Percentiles rank a stretch among this genome's conserved stretches.
Conservation (phyloP, 2,329 filamentous ascomycete species). For the Beauveria varroae region DNA sequence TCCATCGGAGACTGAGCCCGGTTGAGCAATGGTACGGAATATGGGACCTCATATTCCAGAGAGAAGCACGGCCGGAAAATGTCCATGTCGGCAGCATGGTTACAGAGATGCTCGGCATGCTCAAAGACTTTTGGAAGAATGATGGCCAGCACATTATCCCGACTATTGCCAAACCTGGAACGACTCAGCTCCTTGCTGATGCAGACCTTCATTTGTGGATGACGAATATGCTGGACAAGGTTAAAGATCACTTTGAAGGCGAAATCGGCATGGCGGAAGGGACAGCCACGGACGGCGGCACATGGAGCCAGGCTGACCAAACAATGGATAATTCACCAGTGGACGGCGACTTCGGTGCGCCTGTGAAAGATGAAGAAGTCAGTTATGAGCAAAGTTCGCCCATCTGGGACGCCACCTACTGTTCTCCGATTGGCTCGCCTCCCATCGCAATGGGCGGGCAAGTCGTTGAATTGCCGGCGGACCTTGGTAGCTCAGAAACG, state of each 20-base stretch:
- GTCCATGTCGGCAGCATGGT: slow-evolving; percentile 11
- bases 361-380: background rate
- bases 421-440: background rate
- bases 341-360: background rate
- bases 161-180: background rate
- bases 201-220: background rate
- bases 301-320: background rate
- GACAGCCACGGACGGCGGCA: background rate
- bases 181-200: background rate
- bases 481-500: slow-evolving; percentile 7
- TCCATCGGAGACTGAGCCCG: background rate
- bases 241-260: background rate
- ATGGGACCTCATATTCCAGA: slow-evolving; percentile 14
- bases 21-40: slow-evolving; percentile 15
- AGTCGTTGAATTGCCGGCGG: background rate
- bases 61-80: background rate
- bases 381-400: background rate
- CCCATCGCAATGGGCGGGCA: background rate
- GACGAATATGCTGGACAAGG: slow-evolving; percentile 7
- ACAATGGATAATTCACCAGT: background rate
- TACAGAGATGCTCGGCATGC: slow-evolving; percentile 12
- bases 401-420: background rate
- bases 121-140: slow-evolving; percentile 12
- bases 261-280: background rate
- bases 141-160: slow-evolving; percentile 2